Evolutionary conservation across 768 basidiomycete species (phyloP), one percentile per base, ranked within the genome.

Genomic region (Phanerochaete sordida): DNA sequence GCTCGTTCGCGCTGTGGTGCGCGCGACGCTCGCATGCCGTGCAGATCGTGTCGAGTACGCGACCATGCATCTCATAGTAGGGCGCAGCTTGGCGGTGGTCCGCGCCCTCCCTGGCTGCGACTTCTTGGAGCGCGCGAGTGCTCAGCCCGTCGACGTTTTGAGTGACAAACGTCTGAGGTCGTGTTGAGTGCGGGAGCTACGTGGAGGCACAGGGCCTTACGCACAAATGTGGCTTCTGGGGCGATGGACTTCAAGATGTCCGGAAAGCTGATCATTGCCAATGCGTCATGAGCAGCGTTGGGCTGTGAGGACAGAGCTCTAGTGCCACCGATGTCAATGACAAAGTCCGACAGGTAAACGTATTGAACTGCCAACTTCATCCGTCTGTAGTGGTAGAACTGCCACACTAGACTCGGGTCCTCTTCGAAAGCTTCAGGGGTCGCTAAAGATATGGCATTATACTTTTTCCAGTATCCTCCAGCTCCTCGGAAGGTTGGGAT

Each of bases 331-430:
- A 9, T 11, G 27, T 51, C 35, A 59, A 16, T 13, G 5, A 28
- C 30, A n/a, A 30, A 51, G 19, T 27, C 5, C 44, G 44, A 24
- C 19, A 47, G 31, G 13, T 2, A 65, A 37, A 56, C n/a, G 58
- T 46, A 58, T 23, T 31, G 28, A 16, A 30, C 30, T 49, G 35
- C 19, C 23, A 56, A 83, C 83, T 66, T 74, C 70, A 80, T 77
- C 56, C 85, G 73, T n/a, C 85, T 74, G 58, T 83, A 81, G 62
- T 87, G 85, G 63, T 86, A 87, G 65, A 87, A 87, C 63, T 87
- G 82, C 85, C 84, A 86, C 2, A 82, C 79, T 2, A 76, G 70
- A 16, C 77, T 78, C 0, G 83, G 84, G 56, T 82, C 74, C 23
- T 72, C 62, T 1, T 61, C 48, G 68, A 86, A 87, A 0, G 77